These are phyloP conservation scores for Farysia itapuensis DNA, from an alignment of 1,284 basidiomycete species.

Conservation along the genomic window DNA sequence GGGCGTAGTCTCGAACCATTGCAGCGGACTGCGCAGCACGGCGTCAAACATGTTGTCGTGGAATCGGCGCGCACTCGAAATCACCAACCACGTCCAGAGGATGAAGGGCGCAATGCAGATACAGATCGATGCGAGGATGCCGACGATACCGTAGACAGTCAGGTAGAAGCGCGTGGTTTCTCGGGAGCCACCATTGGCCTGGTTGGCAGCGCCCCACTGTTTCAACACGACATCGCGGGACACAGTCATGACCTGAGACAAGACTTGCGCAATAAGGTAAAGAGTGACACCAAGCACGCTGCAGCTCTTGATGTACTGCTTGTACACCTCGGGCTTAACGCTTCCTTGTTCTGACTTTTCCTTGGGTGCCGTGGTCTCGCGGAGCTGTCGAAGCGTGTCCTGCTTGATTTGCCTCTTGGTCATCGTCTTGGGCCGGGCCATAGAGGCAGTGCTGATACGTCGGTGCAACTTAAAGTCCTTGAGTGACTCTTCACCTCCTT, in stretches of 20 bases:
- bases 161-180: constrained; percentile 47
- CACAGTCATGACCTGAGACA: constrained; percentile 50
- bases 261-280: constrained; percentile 45
- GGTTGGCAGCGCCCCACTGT: constrained; percentile 54
- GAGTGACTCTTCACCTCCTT: constrained; percentile 35
- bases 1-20: constrained; percentile 58
- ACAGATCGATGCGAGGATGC: constrained; percentile 41
- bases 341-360: constrained; percentile 52
- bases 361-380: constrained; percentile 48
- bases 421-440: constrained; percentile 45
- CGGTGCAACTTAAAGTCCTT: constrained; percentile 41
- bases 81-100: constrained; percentile 52
- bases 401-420: constrained; percentile 45
- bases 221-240: constrained; percentile 56
- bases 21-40: constrained; percentile 50
- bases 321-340: constrained; percentile 54
- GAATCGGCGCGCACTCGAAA: constrained; percentile 47
- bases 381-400: constrained; percentile 53
- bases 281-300: constrained; percentile 40
- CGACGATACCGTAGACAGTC: constrained; percentile 51
- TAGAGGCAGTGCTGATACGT: constrained; percentile 41
- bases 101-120: constrained; percentile 56
- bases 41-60: constrained; percentile 55
- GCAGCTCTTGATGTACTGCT: constrained; percentile 50
- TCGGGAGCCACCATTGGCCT: constrained; percentile 17